These are phyloP conservation scores for Diaporthe sp. DNA, from an alignment of 2,329 filamentous ascomycete species.

Conservation along the genomic window DNA sequence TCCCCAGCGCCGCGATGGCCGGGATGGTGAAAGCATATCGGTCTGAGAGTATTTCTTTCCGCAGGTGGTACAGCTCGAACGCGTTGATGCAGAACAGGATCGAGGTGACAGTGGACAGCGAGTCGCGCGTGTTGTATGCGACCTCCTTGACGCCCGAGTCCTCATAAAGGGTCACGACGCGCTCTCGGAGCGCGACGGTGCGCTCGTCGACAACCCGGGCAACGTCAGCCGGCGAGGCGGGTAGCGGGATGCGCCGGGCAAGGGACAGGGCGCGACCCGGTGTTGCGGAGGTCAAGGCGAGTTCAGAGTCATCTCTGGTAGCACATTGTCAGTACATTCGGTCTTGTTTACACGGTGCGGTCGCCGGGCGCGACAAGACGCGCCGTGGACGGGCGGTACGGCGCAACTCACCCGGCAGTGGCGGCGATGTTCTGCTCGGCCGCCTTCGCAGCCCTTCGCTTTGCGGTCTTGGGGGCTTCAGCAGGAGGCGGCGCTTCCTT, in stretches of 20 bases:
- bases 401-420: constrained; percentile 57
- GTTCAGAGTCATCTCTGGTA: constrained; percentile 52
- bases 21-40: constrained; percentile 82
- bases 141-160: constrained; percentile 76
- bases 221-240: constrained; percentile 84
- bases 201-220: constrained; percentile 82
- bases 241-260: constrained; percentile 77
- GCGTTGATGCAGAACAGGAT: constrained; percentile 78
- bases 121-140: constrained; percentile 76
- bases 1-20: constrained; percentile 67
- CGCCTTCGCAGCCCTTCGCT: constrained; percentile 61
- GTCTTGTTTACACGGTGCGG: constrained; percentile 28
- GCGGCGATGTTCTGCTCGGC: constrained; percentile 57
- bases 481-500: constrained; percentile 60
- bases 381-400: background rate
- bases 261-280: constrained; percentile 67
- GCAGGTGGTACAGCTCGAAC: constrained; percentile 80
- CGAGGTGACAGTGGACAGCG: constrained; percentile 78
- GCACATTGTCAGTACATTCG: constrained; percentile 25
- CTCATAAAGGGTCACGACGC: constrained; percentile 74
- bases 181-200: constrained; percentile 75
- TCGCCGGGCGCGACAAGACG: constrained; percentile 22
- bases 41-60: constrained; percentile 78
- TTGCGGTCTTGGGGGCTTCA: constrained; percentile 59
- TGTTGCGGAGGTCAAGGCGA: constrained; percentile 63